Percentiles rank a stretch among this genome's conserved stretches.
Conservation (phyloP, 2,329 filamentous ascomycete species). For the Fusarium veterinarium region DNA sequence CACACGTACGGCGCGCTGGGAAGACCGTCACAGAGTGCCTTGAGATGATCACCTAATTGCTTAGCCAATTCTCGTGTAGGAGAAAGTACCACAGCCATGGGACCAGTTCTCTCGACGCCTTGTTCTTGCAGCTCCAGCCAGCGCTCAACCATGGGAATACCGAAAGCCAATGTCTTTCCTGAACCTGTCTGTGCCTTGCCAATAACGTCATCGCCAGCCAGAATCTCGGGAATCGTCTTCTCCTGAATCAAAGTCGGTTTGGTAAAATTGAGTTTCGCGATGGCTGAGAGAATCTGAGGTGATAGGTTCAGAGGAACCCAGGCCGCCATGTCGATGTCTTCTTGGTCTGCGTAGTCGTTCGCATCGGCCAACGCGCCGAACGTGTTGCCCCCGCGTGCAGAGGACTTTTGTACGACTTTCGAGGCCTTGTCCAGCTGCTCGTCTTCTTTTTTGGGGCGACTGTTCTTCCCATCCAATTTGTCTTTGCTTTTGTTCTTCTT, state of each 20-base stretch:
- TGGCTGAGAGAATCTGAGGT: constrained; percentile 74
- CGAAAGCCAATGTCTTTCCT: constrained; percentile 95
- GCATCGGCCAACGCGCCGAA: constrained; percentile 68
- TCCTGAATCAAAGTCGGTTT: constrained; percentile 86
- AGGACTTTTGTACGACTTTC: constrained; percentile 51
- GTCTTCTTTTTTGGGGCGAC: constrained; percentile 39
- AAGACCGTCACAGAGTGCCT: constrained; percentile 73
- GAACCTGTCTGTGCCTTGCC: constrained; percentile 97
- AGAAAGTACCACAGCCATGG: constrained; percentile 84
- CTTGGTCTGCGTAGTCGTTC: constrained; percentile 65
- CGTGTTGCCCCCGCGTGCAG: constrained; percentile 57
- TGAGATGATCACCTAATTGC: constrained; percentile 87
- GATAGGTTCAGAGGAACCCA: constrained; percentile 84
- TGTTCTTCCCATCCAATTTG: constrained; percentile 47
- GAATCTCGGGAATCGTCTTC: constrained; percentile 81
- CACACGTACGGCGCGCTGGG: constrained; percentile 77
- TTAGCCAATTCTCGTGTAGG: constrained; percentile 95
- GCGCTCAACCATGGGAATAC: constrained; percentile 89
- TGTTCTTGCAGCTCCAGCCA: constrained; percentile 70
- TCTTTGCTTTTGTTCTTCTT: constrained; percentile 42
- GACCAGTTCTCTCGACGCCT: constrained; percentile 51
- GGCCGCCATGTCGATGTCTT: constrained; percentile 76
- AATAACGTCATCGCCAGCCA: constrained; percentile 88
- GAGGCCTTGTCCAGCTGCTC: constrained; percentile 51
- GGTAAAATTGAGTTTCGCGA: constrained; percentile 83